Conservation (phyloP, 2,329 filamentous ascomycete genomes). For the Allantophomopsis cytisporea region DNA sequence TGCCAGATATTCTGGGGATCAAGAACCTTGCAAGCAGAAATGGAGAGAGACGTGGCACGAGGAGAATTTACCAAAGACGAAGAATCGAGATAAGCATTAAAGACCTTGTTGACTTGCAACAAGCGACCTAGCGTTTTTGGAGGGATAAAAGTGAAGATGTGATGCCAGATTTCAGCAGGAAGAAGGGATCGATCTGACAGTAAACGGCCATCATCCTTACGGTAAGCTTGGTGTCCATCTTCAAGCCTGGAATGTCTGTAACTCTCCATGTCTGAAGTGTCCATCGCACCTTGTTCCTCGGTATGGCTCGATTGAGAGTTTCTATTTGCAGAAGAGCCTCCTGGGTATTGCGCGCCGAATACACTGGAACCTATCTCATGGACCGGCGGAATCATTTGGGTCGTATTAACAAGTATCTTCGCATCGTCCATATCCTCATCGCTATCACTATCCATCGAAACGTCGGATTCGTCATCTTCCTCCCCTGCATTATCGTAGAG, state of each 20-base stretch:
- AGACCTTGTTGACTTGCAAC: conserved; percentile 53
- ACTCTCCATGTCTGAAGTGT: conserved; percentile 4
- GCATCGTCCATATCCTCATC: conserved; percentile 2
- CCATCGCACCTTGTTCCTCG: neutral
- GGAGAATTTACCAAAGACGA: conserved; percentile 15
- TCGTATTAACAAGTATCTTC: no score
- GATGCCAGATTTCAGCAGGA: conserved; percentile 55
- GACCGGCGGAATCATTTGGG: no score
- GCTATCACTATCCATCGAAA: conserved; percentile 3
- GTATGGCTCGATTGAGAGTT: conserved; percentile 5
- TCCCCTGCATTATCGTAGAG: neutral
- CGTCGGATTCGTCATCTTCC: conserved; percentile 2
- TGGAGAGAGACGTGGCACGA: conserved; percentile 9
- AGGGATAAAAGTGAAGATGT: conserved; percentile 52
- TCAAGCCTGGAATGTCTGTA: conserved; percentile 15
- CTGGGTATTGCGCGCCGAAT: no score
- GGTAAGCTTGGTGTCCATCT: conserved; percentile 4
- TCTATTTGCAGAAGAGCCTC: neutral
- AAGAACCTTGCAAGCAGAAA: conserved; percentile 22
- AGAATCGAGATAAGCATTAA: conserved; percentile 44
- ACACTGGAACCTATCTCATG: no score
- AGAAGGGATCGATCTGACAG: conserved; percentile 21
- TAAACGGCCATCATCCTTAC: conserved; percentile 8
- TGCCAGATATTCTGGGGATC: conserved; percentile 60
- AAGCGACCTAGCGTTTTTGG: conserved; percentile 50